These are phyloP conservation scores for Coprinellus micaceus DNA, from an alignment of 768 basidiomycete genomes.

Conservation along the genomic window DNA sequence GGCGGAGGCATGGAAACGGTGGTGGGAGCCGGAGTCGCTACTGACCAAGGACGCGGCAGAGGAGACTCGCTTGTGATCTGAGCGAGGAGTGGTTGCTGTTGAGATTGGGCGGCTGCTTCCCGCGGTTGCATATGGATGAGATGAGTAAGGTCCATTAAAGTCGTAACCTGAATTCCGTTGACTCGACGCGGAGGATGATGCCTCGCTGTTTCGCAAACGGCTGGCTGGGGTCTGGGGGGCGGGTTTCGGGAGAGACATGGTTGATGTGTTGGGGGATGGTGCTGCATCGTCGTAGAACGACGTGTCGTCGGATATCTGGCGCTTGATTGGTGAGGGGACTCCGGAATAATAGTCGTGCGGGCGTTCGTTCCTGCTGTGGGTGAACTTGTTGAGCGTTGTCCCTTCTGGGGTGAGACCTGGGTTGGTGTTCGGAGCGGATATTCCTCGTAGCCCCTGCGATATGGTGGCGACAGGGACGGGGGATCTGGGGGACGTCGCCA, in stretches of 20 bases:
- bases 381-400: conserved; percentile 65
- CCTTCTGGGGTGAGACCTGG: conserved; percentile 71
- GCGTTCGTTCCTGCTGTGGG: conserved; percentile 49
- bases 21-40: conserved; percentile 40
- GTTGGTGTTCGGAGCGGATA: conserved; percentile 83
- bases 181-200: conserved; percentile 43
- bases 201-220: conserved; percentile 52
- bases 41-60: conserved; percentile 56
- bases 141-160: conserved; percentile 35
- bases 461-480: conserved; percentile 56
- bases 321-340: conserved; percentile 21
- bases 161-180: conserved; percentile 48
- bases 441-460: conserved; percentile 56
- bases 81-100: conserved; percentile 44
- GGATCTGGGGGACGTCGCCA: conserved; percentile 52
- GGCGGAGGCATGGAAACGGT: conserved; percentile 47
- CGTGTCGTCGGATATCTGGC: conserved; percentile 54
- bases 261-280: conserved; percentile 29
- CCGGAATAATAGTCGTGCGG: conserved; percentile 37
- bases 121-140: conserved; percentile 23
- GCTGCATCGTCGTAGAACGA: conserved; percentile 31
- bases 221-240: conserved; percentile 31
- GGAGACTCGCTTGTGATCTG: conserved; percentile 57
- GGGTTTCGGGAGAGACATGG: conserved; percentile 24
- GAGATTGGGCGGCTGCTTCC: conserved; percentile 48